Percentiles rank a stretch among this genome's conserved stretches.
phyloP scores from a whole-genome alignment of 768 basidiomycete genomes.

The Asterophora lycoperdoides region DNA sequence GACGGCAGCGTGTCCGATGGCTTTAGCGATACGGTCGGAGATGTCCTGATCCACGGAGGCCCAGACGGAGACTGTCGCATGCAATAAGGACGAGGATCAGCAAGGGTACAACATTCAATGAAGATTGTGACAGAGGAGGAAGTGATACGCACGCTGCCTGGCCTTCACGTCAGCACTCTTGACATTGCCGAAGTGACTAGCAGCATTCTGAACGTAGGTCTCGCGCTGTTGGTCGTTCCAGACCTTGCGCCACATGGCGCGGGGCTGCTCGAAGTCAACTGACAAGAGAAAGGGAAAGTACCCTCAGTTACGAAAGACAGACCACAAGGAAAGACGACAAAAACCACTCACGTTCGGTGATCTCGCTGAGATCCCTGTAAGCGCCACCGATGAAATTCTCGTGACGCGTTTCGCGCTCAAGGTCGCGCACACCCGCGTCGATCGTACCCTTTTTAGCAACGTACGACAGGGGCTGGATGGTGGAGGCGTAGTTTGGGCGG shows the following conservation, averaged over 20 bases:
- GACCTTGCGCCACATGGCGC: constrained; percentile 64
- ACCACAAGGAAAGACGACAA: too few species aligned
- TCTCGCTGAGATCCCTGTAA: constrained; percentile 61
- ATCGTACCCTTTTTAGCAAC: constrained; percentile 41
- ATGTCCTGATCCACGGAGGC: constrained; percentile 73
- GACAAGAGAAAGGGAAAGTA: background rate
- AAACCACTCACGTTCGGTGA: constrained; percentile 69
- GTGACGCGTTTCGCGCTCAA: constrained; percentile 45
- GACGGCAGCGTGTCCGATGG: constrained; percentile 56
- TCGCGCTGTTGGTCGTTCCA: constrained; percentile 56
- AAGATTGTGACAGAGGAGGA: background rate
- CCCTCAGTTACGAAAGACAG: background rate
- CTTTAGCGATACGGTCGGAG: constrained; percentile 75
- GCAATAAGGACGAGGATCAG: too few species aligned
- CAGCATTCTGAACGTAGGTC: constrained; percentile 64
- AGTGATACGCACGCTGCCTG: constrained; percentile 64
- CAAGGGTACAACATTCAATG: too few species aligned
- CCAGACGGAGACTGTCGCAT: constrained; percentile 63
- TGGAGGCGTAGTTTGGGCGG: constrained; percentile 86
- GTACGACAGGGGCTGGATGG: constrained; percentile 70
- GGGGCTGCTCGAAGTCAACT: constrained; percentile 88
- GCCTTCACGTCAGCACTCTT: constrained; percentile 59
- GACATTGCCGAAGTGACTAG: constrained; percentile 55
- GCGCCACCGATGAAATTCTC: constrained; percentile 75
- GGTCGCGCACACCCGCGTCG: constrained; percentile 39